Conservation (phyloP, 768 basidiomycete genomes). For the Lactarius vividus region DNA sequence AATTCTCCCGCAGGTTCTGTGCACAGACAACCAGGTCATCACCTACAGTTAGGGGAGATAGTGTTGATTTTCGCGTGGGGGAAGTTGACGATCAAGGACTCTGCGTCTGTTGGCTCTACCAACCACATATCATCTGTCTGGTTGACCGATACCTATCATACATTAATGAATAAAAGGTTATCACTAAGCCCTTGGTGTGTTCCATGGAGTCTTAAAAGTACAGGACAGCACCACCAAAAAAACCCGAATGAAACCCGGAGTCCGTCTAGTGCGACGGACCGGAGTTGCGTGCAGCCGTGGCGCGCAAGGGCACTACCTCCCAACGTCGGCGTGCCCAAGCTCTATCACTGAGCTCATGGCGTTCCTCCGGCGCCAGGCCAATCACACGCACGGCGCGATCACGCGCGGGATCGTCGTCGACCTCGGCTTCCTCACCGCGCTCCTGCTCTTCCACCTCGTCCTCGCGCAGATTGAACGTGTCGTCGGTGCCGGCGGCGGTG, state of each 20-base stretch:
- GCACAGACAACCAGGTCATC: not conserved
- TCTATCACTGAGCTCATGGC: constrained; percentile 34
- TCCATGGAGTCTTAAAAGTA: not conserved
- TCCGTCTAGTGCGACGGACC: not conserved
- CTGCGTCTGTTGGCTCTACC: not conserved
- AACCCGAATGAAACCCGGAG: not conserved
- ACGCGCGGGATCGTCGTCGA: constrained; percentile 65
- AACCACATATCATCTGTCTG: not conserved
- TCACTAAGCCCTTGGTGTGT: not conserved
- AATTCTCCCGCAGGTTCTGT: constrained; percentile 6
- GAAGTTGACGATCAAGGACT: not conserved
- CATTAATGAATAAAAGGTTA: not conserved
- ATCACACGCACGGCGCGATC: constrained; percentile 56
- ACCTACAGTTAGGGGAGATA: not conserved
- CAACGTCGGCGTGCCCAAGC: constrained; percentile 47
- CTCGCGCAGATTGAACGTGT: constrained; percentile 56
- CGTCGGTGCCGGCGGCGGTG: constrained; percentile 28
- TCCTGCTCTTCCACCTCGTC: constrained; percentile 80
- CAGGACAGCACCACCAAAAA: not conserved
- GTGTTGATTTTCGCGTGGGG: not conserved
- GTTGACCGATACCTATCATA: not conserved
- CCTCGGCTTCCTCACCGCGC: constrained; percentile 71
- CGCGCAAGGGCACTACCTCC: constrained; percentile 47
- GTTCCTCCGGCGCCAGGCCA: constrained; percentile 44
- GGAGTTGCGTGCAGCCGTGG: constrained; percentile 22